Percentiles rank a stretch among this genome's conserved stretches.
Evolutionary conservation across 805 yeast genomes (phyloP).

Genomic region (Dipodascus albidus): DNA sequence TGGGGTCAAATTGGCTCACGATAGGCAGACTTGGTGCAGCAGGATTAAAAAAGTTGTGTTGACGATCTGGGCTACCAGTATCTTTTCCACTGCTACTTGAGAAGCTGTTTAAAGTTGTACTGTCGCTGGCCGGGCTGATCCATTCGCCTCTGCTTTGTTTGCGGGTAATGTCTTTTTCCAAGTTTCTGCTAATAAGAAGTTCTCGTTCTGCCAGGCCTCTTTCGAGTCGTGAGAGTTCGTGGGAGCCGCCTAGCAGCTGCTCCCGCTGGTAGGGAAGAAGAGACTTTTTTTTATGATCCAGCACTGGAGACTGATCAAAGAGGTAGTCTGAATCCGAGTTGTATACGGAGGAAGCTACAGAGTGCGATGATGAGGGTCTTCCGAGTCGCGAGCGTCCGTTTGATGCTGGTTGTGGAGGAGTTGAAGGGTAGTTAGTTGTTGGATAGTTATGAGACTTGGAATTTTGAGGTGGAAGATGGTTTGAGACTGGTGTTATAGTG

Average conservation of each 20-base stretch:
- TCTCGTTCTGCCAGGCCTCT: not conserved
- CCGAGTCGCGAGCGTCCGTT: not conserved
- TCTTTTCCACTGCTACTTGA: not conserved
- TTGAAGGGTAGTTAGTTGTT: not conserved
- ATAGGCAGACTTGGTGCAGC: too few relatives aligned
- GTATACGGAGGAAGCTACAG: not conserved
- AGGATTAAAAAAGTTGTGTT: too few relatives aligned
- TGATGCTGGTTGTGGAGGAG: not conserved
- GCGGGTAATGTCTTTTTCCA: not conserved
- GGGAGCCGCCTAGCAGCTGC: not conserved
- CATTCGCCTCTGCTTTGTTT: not conserved
- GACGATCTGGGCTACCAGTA: not conserved
- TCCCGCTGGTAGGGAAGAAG: not conserved
- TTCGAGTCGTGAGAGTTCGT: not conserved
- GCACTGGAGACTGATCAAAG: not conserved
- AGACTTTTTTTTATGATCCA: not conserved
- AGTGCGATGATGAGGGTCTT: not conserved
- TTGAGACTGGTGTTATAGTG: slow-evolving; percentile 4
- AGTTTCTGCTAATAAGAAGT: not conserved
- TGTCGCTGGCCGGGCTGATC: not conserved
- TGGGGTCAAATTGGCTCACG: too few relatives aligned
- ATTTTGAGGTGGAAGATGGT: not conserved
- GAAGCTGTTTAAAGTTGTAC: not conserved
- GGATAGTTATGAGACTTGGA: not conserved
- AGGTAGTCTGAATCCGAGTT: not conserved